Evolutionary conservation across 2,329 filamentous ascomycete species (phyloP), one percentile per base, ranked within the genome.

Genomic region (Penicillium sp.): DNA sequence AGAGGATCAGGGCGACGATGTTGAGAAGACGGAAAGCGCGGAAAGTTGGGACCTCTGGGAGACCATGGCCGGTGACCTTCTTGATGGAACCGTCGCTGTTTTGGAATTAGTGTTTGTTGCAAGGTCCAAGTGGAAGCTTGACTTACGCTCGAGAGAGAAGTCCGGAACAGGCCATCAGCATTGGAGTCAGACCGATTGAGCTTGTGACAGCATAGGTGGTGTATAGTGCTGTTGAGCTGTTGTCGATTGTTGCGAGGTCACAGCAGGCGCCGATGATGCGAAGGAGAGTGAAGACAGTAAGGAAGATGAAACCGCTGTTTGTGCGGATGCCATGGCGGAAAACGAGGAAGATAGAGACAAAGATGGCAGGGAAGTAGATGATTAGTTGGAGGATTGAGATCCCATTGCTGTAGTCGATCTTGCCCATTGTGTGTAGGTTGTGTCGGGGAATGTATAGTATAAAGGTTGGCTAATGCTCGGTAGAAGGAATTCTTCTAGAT

Each of bases 261-360:
- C 83, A 76, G 43, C 75, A 63, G 7, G 78, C 72, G 39, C 83
- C 84, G 21, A 82, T 65, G 46, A 85, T 75, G 39, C 84, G 81
- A 13, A 79, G 70, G 6, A 84, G 59, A 29, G 78, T 79, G 66
- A 87, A 82, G 31, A 84, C 63, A 46, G 82, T 64, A 7, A 86
- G 74, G 66, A 81, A 84, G 13, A 82, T 63, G 79, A 82, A 87
- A 43, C 83, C 84, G 0, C 78, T 73, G 55, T 72, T 78, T 44
- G 74, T 74, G 4, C 70, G 63, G 45, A 76, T 68, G 29, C 76
- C 76, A 65, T 78, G 76, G 19, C 69, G 71, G 35, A 55, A 59
- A 57, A 70, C 71, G 39, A 78, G 59, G 53, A 66, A 67, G 8
- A 61, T 29, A 1, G 74, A 63, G 2, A 71, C 44, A 26, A 72